These are phyloP conservation scores for Hypoxylon perforatum DNA, from an alignment of 495 filamentous ascomycete species.

Conservation along the genomic window DNA sequence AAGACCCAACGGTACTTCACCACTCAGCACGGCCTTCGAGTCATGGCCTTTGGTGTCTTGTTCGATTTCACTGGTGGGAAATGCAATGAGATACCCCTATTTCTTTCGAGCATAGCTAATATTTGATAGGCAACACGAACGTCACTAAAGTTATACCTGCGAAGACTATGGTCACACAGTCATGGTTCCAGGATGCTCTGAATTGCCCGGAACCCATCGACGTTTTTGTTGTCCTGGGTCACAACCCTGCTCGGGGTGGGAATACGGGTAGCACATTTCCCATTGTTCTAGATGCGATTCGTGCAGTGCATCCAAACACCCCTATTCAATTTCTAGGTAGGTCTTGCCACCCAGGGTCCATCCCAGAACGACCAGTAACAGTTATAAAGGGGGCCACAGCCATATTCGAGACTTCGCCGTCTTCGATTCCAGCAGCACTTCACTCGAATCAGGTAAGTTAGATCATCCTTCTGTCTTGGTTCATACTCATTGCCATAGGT, in stretches of 20 bases:
- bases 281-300: slow-evolving; percentile 73
- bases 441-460: slow-evolving; percentile 71
- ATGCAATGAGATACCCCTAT: slow-evolving; percentile 69
- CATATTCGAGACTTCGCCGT: slow-evolving; percentile 83
- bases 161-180: slow-evolving; percentile 72
- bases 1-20: slow-evolving; percentile 78
- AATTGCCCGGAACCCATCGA: slow-evolving; percentile 70
- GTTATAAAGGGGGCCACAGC: slow-evolving; percentile 68
- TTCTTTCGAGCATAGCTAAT: slow-evolving; percentile 32
- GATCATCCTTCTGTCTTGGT: not conserved
- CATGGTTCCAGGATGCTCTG: slow-evolving; percentile 82
- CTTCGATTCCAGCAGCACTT: slow-evolving; percentile 76
- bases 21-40: slow-evolving; percentile 76
- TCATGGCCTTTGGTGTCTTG: slow-evolving; percentile 83
- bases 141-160: slow-evolving; percentile 54
- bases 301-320: slow-evolving; percentile 69
- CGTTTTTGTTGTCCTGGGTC: slow-evolving; percentile 76
- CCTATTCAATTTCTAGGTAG: slow-evolving; percentile 81
- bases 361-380: not conserved
- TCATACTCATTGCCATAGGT: slow-evolving; percentile 43
- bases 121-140: slow-evolving; percentile 43
- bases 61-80: slow-evolving; percentile 79
- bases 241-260: slow-evolving; percentile 71
- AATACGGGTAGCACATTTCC: slow-evolving; percentile 64
- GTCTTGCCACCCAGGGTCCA: not conserved